Conservation (phyloP, 2,329 filamentous ascomycete species). For the Berkeleyomyces rouxiae region DNA sequence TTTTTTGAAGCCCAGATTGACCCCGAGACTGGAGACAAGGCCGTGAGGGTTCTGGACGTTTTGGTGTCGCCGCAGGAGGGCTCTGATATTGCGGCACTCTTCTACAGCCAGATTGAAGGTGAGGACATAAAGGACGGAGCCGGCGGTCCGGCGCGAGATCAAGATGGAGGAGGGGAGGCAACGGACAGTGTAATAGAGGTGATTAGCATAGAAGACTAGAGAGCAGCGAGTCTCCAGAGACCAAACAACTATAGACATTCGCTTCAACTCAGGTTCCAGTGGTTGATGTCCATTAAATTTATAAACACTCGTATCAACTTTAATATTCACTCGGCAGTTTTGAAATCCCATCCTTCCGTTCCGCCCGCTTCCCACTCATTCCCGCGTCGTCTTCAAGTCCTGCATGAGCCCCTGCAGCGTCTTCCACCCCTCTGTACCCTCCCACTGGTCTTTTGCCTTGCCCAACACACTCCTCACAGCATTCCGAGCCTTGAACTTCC, state of each 20-base stretch:
- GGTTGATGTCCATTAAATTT: too few relatives aligned
- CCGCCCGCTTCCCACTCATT: neutral
- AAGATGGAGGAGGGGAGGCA: neutral
- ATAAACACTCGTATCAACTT: neutral
- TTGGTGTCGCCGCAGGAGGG: constrained; percentile 60
- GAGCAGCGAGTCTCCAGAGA: neutral
- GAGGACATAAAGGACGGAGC: neutral
- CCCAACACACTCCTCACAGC: constrained; percentile 72
- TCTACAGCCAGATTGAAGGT: constrained; percentile 14
- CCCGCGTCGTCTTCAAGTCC: constrained; percentile 27
- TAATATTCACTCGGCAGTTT: neutral
- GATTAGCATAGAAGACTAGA: neutral
- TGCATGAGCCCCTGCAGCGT: constrained; percentile 40
- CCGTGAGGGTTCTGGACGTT: constrained; percentile 65
- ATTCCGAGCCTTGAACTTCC: constrained; percentile 77
- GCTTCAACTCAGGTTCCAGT: neutral
- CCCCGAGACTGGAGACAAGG: constrained; percentile 62
- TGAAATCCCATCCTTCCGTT: neutral
- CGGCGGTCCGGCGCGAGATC: neutral
- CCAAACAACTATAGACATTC: neutral
- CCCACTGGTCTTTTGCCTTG: constrained; percentile 67
- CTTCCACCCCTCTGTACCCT: constrained; percentile 54
- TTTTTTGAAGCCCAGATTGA: constrained; percentile 64
- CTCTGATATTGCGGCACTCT: constrained; percentile 27
- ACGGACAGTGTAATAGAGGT: neutral